A percentile compares a stretch with the other conserved stretches of the same genome.
Conservation (phyloP, 176 grass and related monocot genomes). For the Pharus latifolius region DNA sequence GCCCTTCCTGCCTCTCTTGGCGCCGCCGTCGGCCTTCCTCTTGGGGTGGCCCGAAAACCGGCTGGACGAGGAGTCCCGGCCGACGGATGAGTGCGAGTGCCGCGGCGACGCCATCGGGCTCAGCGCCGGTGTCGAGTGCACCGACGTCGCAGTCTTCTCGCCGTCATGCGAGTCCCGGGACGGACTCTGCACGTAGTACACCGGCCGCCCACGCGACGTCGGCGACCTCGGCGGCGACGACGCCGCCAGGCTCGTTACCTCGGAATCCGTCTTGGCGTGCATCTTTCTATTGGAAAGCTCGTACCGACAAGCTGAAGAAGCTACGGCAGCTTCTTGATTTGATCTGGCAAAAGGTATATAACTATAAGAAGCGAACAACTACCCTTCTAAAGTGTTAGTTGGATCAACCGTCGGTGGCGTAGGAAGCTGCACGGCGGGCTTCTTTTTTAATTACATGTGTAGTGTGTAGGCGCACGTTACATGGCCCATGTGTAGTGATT, state of each 20-base stretch:
- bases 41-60: conserved; percentile 50
- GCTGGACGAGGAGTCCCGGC: conserved; percentile 65
- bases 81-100: conserved; percentile 76
- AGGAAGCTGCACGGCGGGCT: neutral
- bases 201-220: conserved; percentile 24
- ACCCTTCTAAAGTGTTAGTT: neutral
- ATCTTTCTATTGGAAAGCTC: conserved; percentile 1
- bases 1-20: conserved; percentile 21
- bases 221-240: conserved; percentile 65
- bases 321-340: no score
- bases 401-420: neutral
- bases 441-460: neutral
- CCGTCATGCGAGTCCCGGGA: conserved; percentile 90
- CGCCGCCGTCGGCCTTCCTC: conserved; percentile 1
- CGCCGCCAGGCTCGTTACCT: conserved; percentile 74
- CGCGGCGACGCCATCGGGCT: conserved; percentile 67
- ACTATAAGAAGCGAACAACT: no score
- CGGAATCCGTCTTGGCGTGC: conserved; percentile 94
- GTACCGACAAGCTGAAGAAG: neutral
- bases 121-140: conserved; percentile 63
- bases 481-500: conserved; percentile 14
- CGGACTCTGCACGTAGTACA: conserved; percentile 91
- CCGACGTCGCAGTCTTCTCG: conserved; percentile 69
- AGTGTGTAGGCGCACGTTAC: neutral
- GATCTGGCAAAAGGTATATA: no score